Percentiles rank a stretch among this genome's conserved stretches.
These are phyloP conservation scores for Warburgia ugandensis DNA, from an alignment of 164 flowering plant species.

Conservation along the genomic window DNA sequence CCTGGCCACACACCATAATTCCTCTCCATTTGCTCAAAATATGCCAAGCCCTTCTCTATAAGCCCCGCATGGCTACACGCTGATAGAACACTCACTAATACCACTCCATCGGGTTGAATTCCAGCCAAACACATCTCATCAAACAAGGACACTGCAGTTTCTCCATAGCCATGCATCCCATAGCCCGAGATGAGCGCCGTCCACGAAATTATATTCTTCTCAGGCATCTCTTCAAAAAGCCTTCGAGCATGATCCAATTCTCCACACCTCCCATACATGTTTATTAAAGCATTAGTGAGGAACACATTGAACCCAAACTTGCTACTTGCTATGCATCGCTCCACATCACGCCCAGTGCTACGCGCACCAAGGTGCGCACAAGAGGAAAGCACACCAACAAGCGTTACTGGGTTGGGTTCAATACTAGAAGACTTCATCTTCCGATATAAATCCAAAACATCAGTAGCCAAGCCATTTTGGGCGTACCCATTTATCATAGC, in stretches of 20 bases:
- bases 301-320: conserved; percentile 44
- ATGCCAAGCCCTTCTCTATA: conserved; percentile 52
- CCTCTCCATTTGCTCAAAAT: conserved; percentile 45
- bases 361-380: conserved; percentile 78
- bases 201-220: conserved; percentile 63
- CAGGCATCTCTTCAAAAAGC: conserved; percentile 51
- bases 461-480: conserved; percentile 60
- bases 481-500: conserved; percentile 87
- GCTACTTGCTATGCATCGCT: conserved; percentile 25
- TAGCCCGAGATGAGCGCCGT: conserved; percentile 82
- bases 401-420: conserved; percentile 60
- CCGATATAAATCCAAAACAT: conserved; percentile 57
- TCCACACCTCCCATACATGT: conserved; percentile 78
- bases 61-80: conserved; percentile 93
- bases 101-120: conserved; percentile 53
- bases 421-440: conserved; percentile 44
- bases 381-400: conserved; percentile 66
- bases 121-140: conserved; percentile 54
- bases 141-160: conserved; percentile 51
- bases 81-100: conserved; percentile 57
- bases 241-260: conserved; percentile 51
- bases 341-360: conserved; percentile 52
- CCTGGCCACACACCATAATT: conserved; percentile 46
- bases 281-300: conserved; percentile 59
- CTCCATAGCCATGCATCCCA: conserved; percentile 86